These are phyloP conservation scores for Tolypocladium cylindrosporum DNA, from an alignment of 2,329 filamentous ascomycete species.

Conservation along the genomic window DNA sequence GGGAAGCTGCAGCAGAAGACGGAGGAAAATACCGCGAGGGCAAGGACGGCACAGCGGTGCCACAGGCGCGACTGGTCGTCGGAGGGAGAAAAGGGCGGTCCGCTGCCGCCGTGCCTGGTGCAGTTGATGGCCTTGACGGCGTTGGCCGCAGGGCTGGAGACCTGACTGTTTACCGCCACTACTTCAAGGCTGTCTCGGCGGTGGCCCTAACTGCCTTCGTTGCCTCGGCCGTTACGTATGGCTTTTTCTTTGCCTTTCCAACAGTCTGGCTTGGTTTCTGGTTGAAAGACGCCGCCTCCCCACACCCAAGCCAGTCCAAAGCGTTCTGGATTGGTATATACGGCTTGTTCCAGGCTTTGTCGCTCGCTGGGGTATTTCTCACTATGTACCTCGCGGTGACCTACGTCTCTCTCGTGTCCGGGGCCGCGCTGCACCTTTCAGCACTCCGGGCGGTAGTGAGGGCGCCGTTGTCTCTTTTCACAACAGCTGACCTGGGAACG, in stretches of 20 bases:
- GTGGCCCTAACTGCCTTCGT: slow-evolving; percentile 6
- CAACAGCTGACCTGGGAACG: slow-evolving; percentile 28
- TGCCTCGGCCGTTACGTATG: slow-evolving; percentile 11
- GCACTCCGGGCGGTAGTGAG: slow-evolving; percentile 22
- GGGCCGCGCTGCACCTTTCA: slow-evolving; percentile 19
- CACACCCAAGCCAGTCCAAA: background rate
- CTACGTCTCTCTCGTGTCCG: slow-evolving; percentile 14
- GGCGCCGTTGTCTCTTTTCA: slow-evolving; percentile 32
- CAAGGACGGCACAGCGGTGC: too few relatives aligned
- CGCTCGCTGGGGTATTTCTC: too few relatives aligned
- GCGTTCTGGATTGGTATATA: too few relatives aligned
- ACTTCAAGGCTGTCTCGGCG: too few relatives aligned
- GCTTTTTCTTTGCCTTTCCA: slow-evolving; percentile 17
- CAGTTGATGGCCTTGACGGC: too few relatives aligned
- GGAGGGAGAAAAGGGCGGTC: background rate
- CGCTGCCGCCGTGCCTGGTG: slow-evolving; percentile 6
- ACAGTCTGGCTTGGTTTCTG: slow-evolving; percentile 32
- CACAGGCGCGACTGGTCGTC: too few relatives aligned
- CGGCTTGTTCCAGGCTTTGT: too few relatives aligned
- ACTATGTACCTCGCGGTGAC: background rate
- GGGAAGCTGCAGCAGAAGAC: too few relatives aligned
- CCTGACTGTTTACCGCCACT: slow-evolving; percentile 1
- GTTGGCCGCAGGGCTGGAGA: background rate
- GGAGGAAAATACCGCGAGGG: too few relatives aligned
- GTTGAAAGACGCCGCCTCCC: slow-evolving; percentile 16